Evolutionary conservation across 75 land plant species (phyloP), one percentile per base, ranked within the genome.

Genomic region (Selaginella moellendorffii): DNA sequence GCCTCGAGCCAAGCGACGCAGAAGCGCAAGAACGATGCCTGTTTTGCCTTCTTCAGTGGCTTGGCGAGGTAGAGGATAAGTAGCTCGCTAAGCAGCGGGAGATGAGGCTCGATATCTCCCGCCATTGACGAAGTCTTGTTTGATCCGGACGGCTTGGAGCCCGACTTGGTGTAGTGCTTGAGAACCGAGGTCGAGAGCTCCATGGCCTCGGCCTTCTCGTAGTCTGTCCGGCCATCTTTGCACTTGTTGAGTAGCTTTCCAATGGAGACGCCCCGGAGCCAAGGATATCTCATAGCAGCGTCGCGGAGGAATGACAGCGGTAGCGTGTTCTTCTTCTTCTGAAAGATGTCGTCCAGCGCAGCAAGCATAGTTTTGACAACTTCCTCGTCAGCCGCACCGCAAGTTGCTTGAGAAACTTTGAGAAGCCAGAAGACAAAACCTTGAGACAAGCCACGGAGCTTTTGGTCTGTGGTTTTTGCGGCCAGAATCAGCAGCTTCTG

Each of bases 181-280:
- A 93, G 28, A 14, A 84, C 59, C n/a, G 66, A 76, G 8, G 63
- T 64, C 20, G 86, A 27, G 42, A 93, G 24, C 5, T 71, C 75
- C 23, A 93, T 68, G 0, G 85, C 81, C 71, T 93, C 90, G 51
- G 67, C 56, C 58, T 67, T 76, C 28, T 82, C 30, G 51, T 67
- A 89, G 19, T 82, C 87, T 53, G 77, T 72, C 64, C 78, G 81
- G 2, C 85, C 76, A 64, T 65, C 56, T 2, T 61, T 69, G 66
- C 82, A 80, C 64, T 72, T 85, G 53, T 82, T 82, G 27, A 86
- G 19, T 31, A 93, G 74, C 69, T 75, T 72, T 22, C 83, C 80
- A 68, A 85, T 66, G 26, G 74, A 36, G 14, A 70, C 63, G 19
- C 42, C 72, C 2, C 87, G 82, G n/a, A 84, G 26, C 82, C 85